These are phyloP conservation scores for Pythium dissimile DNA, from an alignment of 352 stramenopile genomes.

Conservation along the genomic window DNA sequence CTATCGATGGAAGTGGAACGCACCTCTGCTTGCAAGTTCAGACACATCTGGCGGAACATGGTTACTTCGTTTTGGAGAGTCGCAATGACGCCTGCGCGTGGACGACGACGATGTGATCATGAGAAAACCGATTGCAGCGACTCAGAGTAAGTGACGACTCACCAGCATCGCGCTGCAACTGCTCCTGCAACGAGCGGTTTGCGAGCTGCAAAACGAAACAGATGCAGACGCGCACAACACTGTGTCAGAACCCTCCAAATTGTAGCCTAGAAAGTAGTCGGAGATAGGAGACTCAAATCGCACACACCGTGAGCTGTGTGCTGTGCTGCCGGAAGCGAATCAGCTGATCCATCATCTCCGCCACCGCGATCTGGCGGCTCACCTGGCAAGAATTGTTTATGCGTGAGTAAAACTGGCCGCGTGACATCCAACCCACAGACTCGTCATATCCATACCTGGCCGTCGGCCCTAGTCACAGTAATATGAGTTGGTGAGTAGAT, in stretches of 20 bases:
- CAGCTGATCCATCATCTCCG: conserved; percentile 80
- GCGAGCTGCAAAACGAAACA: conserved; percentile 29
- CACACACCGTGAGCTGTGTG: conserved; percentile 64
- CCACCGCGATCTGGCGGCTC: conserved; percentile 67
- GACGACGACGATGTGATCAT: no score
- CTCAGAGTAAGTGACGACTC: conserved; percentile 12
- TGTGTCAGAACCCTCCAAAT: background rate
- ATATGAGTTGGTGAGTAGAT: conserved; percentile 71
- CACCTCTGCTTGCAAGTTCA: conserved; percentile 76
- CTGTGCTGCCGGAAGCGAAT: conserved; percentile 68
- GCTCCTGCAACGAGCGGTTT: conserved; percentile 69
- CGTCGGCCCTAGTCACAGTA: conserved; percentile 67
- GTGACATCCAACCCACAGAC: background rate
- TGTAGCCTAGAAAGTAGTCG: no score
- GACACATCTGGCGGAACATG: conserved; percentile 82
- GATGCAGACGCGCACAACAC: no score
- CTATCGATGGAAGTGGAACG: background rate
- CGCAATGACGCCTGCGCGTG: conserved; percentile 46
- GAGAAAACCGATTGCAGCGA: no score
- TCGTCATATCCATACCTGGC: conserved; percentile 26
- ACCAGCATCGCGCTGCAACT: conserved; percentile 58
- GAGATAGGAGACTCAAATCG: no score
- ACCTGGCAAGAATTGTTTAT: conserved; percentile 27
- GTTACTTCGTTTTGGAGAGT: conserved; percentile 73
- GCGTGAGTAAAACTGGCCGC: no score